Base-by-base conservation (phyloP, 1,139 yeast genomes). In the Saccharomyces hybrid region DNA sequence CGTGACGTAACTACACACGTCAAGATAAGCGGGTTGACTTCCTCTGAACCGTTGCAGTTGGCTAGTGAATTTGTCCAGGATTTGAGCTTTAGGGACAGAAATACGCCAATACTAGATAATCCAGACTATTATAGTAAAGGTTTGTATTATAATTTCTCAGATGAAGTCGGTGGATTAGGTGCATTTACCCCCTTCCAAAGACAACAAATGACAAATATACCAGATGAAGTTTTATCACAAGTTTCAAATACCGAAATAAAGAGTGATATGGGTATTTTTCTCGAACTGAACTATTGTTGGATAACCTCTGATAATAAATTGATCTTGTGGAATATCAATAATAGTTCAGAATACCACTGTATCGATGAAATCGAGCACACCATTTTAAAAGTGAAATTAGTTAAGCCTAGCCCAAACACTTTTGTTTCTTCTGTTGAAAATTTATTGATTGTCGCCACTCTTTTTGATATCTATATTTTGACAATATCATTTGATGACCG, bases 271-370 rank as follows among this genome's bases (percentile, higher is more conserved):
- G 99, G 99, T 7, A 73, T 91, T 50, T 85, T 93, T 61, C 82
- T 93, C 0, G 91, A 86, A 56, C 79, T 93, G 47, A 82, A 84
- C 58, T 80, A 96, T 57, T 84, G 93, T 6, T 93, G 98, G 98
- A 80, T 91, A 49, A 83, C 88, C 2, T 83, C 85, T 46, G 98
- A 90, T 68, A 86, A 86, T 65, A 83, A 85, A 64, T 76, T 95
- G 63, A 81, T 87, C 42, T 77, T 95, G 42, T 93, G 99, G 99
- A 82, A 83, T 51, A 80, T 84, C 2, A 81, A 79, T 61, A 72
- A 69, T 53, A 74, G 85, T 9, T 74, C 82, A 13, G 95, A 87
- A 59, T 87, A 84, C 65, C 83, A 85, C 61, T 83, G 89, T 5
- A 85, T 91, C 55, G 97, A 90, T 66, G 95, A 87, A 62, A 80